Evolutionary conservation across 106 monocot genomes (phyloP).

Genomic region (Dioscorea dumetorum): DNA sequence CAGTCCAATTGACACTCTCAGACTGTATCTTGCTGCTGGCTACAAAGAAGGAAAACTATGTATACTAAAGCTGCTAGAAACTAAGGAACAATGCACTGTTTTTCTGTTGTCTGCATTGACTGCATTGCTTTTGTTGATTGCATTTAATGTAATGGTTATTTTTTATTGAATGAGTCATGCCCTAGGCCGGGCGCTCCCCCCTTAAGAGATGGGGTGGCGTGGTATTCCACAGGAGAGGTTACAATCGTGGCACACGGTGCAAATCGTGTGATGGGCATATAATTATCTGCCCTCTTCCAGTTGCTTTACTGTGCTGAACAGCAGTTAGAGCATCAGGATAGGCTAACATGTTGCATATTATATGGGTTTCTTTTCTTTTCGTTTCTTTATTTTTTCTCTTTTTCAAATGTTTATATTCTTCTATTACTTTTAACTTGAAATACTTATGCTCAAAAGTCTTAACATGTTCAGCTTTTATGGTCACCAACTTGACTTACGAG

Average conservation of each 20-base stretch:
- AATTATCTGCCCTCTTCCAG: conserved; percentile 22
- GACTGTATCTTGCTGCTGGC: too few species aligned
- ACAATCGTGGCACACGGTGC: conserved; percentile 37
- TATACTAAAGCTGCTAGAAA: not conserved
- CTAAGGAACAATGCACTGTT: not conserved
- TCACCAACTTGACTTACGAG: too few species aligned
- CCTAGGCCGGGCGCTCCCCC: conserved; percentile 42
- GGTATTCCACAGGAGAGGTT: conserved; percentile 62
- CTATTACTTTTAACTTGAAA: too few species aligned
- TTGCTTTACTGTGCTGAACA: conserved; percentile 19
- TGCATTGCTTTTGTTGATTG: not conserved
- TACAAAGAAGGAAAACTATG: too few species aligned
- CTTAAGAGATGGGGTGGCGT: conserved; percentile 41
- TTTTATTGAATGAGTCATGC: conserved; percentile 4
- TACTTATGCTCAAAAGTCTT: too few species aligned
- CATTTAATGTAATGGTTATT: not conserved
- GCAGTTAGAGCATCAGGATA: conserved; percentile 16
- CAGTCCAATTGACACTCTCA: too few species aligned
- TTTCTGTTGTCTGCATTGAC: not conserved
- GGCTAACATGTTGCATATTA: conserved; percentile 10
- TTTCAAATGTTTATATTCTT: too few species aligned
- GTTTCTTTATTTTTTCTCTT: too few species aligned
- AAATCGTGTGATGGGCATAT: conserved; percentile 47
- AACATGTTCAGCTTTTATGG: too few species aligned
- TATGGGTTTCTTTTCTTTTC: too few species aligned